Base-by-base conservation (phyloP, 1,284 basidiomycete species). In the Cryptococcus amylolentus region DNA sequence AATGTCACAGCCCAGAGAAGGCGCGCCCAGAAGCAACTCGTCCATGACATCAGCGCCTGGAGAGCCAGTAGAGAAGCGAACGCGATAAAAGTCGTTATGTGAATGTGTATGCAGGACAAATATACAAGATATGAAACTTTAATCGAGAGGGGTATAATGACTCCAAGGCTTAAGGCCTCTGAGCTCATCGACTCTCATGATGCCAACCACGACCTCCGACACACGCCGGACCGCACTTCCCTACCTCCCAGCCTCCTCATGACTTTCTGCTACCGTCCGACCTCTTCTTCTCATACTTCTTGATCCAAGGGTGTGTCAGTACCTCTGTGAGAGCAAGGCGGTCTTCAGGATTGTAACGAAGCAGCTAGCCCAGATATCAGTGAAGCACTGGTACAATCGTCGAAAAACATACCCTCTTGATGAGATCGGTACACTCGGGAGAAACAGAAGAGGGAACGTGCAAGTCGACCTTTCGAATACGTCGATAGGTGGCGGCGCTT, bases 221-320 rank as follows among this genome's bases (percentile, higher is more conserved):
- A 8, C 31, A 3, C 6, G 10, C 10, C 31, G 1, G 2, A 10
- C 31, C 31, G 10, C 31, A 35, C 31, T 35, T 35, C 10, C 10
- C 31, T 8, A 10, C 10, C 31, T 35, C 31, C 31, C 31, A 35
- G 10, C 31, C 31, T 35, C 41, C 14, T 40, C 27, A 57, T 53
- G 58, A 60, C 41, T 53, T 54, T 38, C 58, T 52, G 27, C 54
- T 47, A 8, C 60, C 58, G 41, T 49, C 61, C 7, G 62, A 63
- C 53, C 61, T 64, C 45, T 70, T 69, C 68, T 74, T 75, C 63
- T 80, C 75, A 59, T 95, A 87, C 74, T 86, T 89, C 58, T 88
- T 81, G 61, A 99, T 88, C 95, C 96, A 99, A 9, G 94, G 92
- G 70, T 98, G 96, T 9, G 80, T 79, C 41, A 88, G 81, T 31